A percentile compares a stretch with the other conserved stretches of the same genome.
Evolutionary conservation across 805 yeast genomes (phyloP).

Genomic region (Jamesozyma hellenica): DNA sequence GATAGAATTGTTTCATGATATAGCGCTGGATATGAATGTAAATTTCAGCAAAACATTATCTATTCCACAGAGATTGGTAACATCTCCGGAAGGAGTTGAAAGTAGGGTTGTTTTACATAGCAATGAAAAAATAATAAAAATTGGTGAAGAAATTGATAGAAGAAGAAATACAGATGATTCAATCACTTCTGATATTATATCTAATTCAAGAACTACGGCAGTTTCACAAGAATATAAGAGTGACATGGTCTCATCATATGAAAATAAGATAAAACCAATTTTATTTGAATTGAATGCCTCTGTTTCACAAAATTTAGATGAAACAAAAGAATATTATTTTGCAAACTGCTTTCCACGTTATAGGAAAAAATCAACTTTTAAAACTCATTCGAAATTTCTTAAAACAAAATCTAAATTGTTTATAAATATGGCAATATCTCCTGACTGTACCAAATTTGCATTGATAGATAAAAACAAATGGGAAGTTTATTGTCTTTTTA

Average conservation of each 20-base stretch:
- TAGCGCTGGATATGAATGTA: conserved; percentile 17
- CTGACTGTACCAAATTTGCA: conserved; percentile 55
- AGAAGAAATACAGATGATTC: neutral
- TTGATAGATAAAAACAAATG: conserved; percentile 59
- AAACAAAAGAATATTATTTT: conserved; percentile 52
- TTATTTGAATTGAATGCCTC: neutral
- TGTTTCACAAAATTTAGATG: conserved; percentile 16
- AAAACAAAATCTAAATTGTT: conserved; percentile 39
- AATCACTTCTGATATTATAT: conserved; percentile 11
- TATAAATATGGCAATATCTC: conserved; percentile 51
- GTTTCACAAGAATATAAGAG: conserved; percentile 2
- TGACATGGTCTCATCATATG: neutral
- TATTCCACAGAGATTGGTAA: too few relatives aligned
- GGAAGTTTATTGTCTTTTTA: conserved; percentile 55
- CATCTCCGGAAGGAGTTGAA: neutral
- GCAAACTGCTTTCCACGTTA: conserved; percentile 77
- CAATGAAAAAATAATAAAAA: too few relatives aligned
- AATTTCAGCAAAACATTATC: neutral
- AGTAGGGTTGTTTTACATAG: neutral
- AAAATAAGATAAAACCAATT: neutral
- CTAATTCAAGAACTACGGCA: conserved; percentile 16
- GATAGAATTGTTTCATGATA: conserved; percentile 22
- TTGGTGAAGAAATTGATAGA: too few relatives aligned
- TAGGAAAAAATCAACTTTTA: conserved; percentile 47
- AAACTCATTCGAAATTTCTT: conserved; percentile 43